A percentile compares a stretch with the other conserved stretches of the same genome.
phyloP scores from a whole-genome alignment of 2,329 filamentous ascomycete genomes.

The Neoascochyta sp. region DNA sequence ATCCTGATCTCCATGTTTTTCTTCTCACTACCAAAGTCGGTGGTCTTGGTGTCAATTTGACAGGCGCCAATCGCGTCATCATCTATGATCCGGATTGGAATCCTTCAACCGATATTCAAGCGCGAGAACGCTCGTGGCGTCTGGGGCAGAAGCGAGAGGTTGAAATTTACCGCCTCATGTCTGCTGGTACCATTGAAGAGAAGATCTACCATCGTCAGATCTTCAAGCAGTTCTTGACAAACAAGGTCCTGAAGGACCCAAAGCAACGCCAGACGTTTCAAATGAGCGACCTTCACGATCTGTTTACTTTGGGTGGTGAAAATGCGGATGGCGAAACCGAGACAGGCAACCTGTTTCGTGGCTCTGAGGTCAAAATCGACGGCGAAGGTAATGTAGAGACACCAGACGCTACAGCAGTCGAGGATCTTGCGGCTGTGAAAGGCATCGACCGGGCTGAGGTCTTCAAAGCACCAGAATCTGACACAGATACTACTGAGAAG shows the following conservation, averaged over 20 bases:
- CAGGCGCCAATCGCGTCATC: conserved; percentile 90
- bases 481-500: conserved; percentile 21
- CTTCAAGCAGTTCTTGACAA: conserved; percentile 96
- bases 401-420: conserved; percentile 20
- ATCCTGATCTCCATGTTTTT: conserved; percentile 77
- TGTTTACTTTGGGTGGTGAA: conserved; percentile 74
- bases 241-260: conserved; percentile 91
- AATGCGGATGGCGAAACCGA: conserved; percentile 66
- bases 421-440: conserved; percentile 35
- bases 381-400: conserved; percentile 19
- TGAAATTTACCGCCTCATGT: conserved; percentile 96
- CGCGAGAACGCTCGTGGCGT: conserved; percentile 91
- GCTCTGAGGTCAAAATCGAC: conserved; percentile 70
- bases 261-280: conserved; percentile 92
- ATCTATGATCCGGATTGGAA: conserved; percentile 99
- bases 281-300: conserved; percentile 81
- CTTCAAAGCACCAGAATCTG: conserved; percentile 33
- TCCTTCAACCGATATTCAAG: conserved; percentile 92
- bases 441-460: conserved; percentile 46
- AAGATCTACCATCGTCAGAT: conserved; percentile 99
- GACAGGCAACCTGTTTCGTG: conserved; percentile 80
- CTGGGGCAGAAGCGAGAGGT: conserved; percentile 93
- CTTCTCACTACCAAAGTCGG: conserved; percentile 94
- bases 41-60: conserved; percentile 88
- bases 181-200: conserved; percentile 94